Conservation (phyloP, 441 rosid genomes). For the Gossypium laxum region DNA sequence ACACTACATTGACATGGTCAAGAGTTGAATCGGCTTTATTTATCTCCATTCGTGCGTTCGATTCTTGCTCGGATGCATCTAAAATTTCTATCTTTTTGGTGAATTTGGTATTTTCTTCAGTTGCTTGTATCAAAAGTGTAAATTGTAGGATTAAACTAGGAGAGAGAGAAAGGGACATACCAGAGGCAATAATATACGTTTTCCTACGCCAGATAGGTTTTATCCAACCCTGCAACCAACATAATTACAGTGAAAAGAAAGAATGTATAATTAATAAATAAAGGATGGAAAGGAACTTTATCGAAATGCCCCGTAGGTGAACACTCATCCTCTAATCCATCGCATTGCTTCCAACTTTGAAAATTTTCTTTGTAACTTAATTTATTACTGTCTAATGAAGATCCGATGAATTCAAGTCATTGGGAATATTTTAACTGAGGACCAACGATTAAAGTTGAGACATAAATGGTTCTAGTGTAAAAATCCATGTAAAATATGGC, state of each 20-base stretch:
- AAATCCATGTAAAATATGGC: neutral
- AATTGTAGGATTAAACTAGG: neutral
- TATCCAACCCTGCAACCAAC: conserved; percentile 31
- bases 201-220: conserved; percentile 15
- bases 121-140: neutral
- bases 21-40: neutral
- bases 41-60: neutral
- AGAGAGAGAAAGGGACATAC: conserved; percentile 20
- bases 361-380: neutral
- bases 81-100: neutral
- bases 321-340: neutral
- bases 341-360: neutral
- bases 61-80: neutral
- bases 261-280: too few relatives aligned
- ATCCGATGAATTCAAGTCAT: neutral
- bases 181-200: conserved; percentile 12
- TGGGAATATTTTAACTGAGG: neutral
- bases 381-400: neutral
- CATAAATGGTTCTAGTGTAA: neutral
- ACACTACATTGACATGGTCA: neutral
- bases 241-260: neutral
- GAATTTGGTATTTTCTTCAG: neutral
- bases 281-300: too few relatives aligned
- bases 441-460: neutral
- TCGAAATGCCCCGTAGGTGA: too few relatives aligned